Evolutionary conservation across 2,329 filamentous ascomycete genomes (phyloP).

Genomic region (Beauveria scarabaeidicola): DNA sequence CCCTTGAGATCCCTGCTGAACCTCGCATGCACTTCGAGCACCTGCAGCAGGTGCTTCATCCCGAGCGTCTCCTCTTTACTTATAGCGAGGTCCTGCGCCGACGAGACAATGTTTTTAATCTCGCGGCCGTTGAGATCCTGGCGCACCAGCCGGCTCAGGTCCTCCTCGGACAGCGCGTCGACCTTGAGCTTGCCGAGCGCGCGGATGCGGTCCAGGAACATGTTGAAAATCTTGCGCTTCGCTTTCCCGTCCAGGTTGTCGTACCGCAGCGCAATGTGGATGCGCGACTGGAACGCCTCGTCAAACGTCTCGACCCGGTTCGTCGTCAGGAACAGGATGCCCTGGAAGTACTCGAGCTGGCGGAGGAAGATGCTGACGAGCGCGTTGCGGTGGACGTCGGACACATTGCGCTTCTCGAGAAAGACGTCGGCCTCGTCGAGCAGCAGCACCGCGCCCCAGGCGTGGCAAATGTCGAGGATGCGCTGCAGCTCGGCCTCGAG

Average conservation of each 20-base stretch:
- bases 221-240: slow-evolving; percentile 71
- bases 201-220: slow-evolving; percentile 69
- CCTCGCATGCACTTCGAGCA: slow-evolving; percentile 74
- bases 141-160: slow-evolving; percentile 58
- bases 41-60: slow-evolving; percentile 72
- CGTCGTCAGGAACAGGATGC: slow-evolving; percentile 82
- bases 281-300: slow-evolving; percentile 80
- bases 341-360: slow-evolving; percentile 84
- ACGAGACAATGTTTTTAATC: slow-evolving; percentile 85
- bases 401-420: slow-evolving; percentile 72
- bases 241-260: slow-evolving; percentile 64
- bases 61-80: slow-evolving; percentile 62
- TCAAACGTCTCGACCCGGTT: slow-evolving; percentile 85
- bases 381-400: slow-evolving; percentile 77
- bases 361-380: slow-evolving; percentile 82
- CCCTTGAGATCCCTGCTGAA: slow-evolving; percentile 81
- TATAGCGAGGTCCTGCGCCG: slow-evolving; percentile 73
- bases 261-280: slow-evolving; percentile 78
- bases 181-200: slow-evolving; percentile 53
- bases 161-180: slow-evolving; percentile 55
- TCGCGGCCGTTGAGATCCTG: slow-evolving; percentile 55
- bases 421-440: slow-evolving; percentile 83
- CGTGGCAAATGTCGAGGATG: slow-evolving; percentile 77
- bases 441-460: slow-evolving; percentile 77
- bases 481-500: slow-evolving; percentile 73